A percentile compares a stretch with the other conserved stretches of the same genome.
Evolutionary conservation across 768 basidiomycete species (phyloP).

Genomic region (Tylopilus subfusipes): DNA sequence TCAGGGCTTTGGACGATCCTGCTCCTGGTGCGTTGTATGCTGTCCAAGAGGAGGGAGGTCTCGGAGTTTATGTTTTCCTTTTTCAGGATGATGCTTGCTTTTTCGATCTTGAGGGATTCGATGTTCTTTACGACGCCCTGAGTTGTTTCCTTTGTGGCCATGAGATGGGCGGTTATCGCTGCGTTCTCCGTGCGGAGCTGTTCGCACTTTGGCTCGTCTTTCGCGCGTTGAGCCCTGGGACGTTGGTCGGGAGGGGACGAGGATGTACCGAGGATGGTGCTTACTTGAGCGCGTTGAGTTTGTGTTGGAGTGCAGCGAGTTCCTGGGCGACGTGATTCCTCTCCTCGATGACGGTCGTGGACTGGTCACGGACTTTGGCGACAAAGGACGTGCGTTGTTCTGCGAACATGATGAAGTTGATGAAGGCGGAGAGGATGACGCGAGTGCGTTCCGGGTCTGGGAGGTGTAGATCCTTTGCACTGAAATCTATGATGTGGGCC

Average conservation of each 20-base stretch:
- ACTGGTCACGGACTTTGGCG: constrained; percentile 57
- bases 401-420: constrained; percentile 91
- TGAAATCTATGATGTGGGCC: constrained; percentile 75
- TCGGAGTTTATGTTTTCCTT: constrained; percentile 69
- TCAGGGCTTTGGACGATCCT: constrained; percentile 92
- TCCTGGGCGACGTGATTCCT: constrained; percentile 55
- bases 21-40: constrained; percentile 58
- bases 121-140: constrained; percentile 57
- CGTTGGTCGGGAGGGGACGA: neutral
- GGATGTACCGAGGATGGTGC: constrained; percentile 11
- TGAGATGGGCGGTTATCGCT: constrained; percentile 58
- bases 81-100: constrained; percentile 56
- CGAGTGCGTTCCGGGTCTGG: constrained; percentile 77
- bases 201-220: constrained; percentile 68
- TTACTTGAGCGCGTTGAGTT: constrained; percentile 56
- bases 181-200: constrained; percentile 58
- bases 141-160: constrained; percentile 67
- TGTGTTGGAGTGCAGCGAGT: constrained; percentile 46
- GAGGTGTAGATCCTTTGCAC: constrained; percentile 63
- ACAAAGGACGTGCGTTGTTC: constrained; percentile 68
- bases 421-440: constrained; percentile 77
- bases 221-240: constrained; percentile 55
- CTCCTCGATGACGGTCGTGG: constrained; percentile 54
- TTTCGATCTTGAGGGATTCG: constrained; percentile 70
- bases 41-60: constrained; percentile 53